Evolutionary conservation across 208 protist genomes (phyloP).

Genomic region (Vickermania spadyakhi): DNA sequence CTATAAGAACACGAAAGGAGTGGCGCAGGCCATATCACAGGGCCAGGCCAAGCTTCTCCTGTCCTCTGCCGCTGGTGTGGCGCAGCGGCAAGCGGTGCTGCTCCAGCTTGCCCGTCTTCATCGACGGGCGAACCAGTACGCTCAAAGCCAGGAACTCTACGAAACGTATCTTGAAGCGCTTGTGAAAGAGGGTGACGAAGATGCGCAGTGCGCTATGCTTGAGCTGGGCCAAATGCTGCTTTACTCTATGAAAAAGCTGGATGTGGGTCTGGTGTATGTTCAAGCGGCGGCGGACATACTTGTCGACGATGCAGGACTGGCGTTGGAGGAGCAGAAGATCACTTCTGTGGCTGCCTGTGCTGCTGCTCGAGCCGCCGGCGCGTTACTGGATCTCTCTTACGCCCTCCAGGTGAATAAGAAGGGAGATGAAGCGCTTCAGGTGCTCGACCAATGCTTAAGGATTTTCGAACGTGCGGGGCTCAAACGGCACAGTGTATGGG

Average conservation of each 20-base stretch:
- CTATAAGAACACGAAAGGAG: constrained; percentile 17
- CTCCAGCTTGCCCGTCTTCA: constrained; percentile 54
- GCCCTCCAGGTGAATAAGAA: constrained; percentile 34
- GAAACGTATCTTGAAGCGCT: constrained; percentile 46
- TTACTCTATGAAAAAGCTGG: constrained; percentile 24
- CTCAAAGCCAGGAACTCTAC: constrained; percentile 38
- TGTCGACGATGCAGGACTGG: constrained; percentile 37
- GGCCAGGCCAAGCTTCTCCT: constrained; percentile 30
- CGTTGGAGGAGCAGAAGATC: constrained; percentile 3
- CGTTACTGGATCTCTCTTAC: constrained; percentile 47
- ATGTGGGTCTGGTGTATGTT: constrained; percentile 50
- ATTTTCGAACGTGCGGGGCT: constrained; percentile 40
- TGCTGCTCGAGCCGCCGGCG: constrained; percentile 31
- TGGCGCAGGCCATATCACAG: constrained; percentile 41
- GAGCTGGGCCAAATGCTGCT: constrained; percentile 58
- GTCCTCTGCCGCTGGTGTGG: constrained; percentile 17
- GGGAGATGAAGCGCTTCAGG: constrained; percentile 33
- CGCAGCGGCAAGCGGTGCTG: constrained; percentile 20
- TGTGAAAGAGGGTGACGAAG: constrained; percentile 27
- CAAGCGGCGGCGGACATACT: constrained; percentile 42
- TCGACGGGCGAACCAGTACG: constrained; percentile 16
- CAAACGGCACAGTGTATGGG: constrained; percentile 33
- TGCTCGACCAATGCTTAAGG: constrained; percentile 42
- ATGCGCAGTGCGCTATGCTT: constrained; percentile 45
- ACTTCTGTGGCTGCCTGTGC: constrained; percentile 1